Evolutionary conservation across 164 flowering plant species (phyloP).

Genomic region (Chimonanthus praecox): DNA sequence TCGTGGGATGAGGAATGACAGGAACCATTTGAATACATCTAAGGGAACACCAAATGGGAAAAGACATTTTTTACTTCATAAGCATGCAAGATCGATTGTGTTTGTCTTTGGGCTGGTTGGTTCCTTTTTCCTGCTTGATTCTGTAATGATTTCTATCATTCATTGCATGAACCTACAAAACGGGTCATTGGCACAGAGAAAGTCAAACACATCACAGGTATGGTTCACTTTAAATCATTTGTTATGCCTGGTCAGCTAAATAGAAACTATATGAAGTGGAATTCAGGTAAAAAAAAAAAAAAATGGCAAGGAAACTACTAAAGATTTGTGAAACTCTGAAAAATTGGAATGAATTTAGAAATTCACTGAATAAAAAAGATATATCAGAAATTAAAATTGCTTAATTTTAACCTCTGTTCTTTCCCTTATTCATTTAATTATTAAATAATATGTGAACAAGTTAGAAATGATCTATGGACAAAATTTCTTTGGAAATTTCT

Average conservation of each 20-base stretch:
- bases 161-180: conserved; percentile 32
- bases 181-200: conserved; percentile 14
- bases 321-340: neutral
- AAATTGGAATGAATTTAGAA: neutral
- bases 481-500: neutral
- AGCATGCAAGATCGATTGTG: conserved; percentile 40
- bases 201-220: conserved; percentile 36
- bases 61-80: conserved; percentile 40
- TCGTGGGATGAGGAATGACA: conserved; percentile 44
- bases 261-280: neutral
- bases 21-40: conserved; percentile 24
- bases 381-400: neutral
- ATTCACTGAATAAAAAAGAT: neutral
- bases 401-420: neutral
- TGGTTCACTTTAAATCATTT: conserved; percentile 6
- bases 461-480: neutral
- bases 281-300: neutral
- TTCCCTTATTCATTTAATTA: neutral
- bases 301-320: neutral
- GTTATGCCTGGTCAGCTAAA: neutral
- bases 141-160: conserved; percentile 51
- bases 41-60: conserved; percentile 43
- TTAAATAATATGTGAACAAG: neutral
- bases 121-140: conserved; percentile 60
- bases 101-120: conserved; percentile 41